Conservation (phyloP, 148 eudicot genomes). For the Tetragonia tetragonoides region DNA sequence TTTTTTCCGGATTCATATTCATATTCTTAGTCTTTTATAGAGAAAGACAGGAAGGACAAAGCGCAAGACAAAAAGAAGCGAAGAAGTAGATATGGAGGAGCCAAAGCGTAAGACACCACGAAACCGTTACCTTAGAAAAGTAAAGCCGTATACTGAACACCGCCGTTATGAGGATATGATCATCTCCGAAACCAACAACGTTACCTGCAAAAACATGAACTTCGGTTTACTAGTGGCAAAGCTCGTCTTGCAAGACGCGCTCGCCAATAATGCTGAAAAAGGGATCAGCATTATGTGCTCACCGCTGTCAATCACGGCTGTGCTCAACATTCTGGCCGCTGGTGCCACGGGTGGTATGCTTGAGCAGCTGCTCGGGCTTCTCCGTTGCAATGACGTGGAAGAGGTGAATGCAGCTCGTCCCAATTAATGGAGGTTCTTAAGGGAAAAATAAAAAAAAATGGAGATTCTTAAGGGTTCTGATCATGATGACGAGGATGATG, state of each 20-base stretch:
- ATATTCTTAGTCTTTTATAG: too few relatives aligned
- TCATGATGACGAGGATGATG: background rate
- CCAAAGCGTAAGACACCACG: too few relatives aligned
- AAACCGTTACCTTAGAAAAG: background rate
- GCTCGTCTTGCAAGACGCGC: slow-evolving; percentile 3
- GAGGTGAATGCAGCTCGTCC: slow-evolving; percentile 17
- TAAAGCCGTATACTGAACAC: background rate
- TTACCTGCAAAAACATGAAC: background rate
- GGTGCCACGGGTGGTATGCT: slow-evolving; percentile 25
- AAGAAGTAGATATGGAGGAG: too few relatives aligned
- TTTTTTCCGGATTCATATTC: too few relatives aligned
- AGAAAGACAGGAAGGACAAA: too few relatives aligned
- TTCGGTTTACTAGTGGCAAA: slow-evolving; percentile 15
- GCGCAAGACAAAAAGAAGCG: too few relatives aligned
- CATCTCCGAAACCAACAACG: background rate
- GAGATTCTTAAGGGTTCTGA: background rate
- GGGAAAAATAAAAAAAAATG: too few relatives aligned
- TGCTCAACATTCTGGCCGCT: slow-evolving; percentile 21
- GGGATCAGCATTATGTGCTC: slow-evolving; percentile 25
- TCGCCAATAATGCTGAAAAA: background rate
- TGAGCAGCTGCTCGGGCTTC: slow-evolving; percentile 25
- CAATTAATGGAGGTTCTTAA: slow-evolving; percentile 8
- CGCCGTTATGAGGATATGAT: background rate
- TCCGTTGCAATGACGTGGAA: slow-evolving; percentile 15
- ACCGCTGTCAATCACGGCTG: slow-evolving; percentile 30